Evolutionary conservation across 2,329 filamentous ascomycete species (phyloP).

Genomic region (Xylariaceae sp.): DNA sequence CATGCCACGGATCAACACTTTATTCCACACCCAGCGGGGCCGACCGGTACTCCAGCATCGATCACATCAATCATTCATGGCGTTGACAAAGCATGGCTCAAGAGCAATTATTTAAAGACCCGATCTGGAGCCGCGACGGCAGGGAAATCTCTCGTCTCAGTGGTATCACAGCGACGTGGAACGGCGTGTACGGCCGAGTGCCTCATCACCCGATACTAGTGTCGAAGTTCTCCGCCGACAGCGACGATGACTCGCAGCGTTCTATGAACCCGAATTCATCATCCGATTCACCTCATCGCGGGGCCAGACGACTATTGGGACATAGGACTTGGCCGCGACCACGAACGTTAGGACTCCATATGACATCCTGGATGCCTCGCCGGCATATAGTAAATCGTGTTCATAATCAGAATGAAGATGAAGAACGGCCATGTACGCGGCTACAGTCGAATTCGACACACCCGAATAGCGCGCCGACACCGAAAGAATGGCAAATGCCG

Average conservation of each 20-base stretch:
- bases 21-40: background rate
- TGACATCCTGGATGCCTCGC: constrained; percentile 3
- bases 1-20: background rate
- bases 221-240: constrained; percentile 24
- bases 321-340: constrained; percentile 13
- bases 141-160: constrained; percentile 16
- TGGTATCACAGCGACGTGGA: constrained; percentile 13
- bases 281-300: background rate
- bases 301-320: constrained; percentile 3
- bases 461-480: background rate
- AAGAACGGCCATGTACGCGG: constrained; percentile 11
- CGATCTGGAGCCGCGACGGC: constrained; percentile 23
- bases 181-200: background rate
- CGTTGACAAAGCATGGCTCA: constrained; percentile 15
- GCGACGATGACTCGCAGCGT: constrained; percentile 17
- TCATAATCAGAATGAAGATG: constrained; percentile 5
- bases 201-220: background rate
- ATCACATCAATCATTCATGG: background rate
- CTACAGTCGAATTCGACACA: background rate
- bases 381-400: background rate
- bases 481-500: constrained; percentile 15
- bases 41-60: background rate
- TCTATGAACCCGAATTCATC: constrained; percentile 3
- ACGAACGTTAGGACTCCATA: constrained; percentile 11
- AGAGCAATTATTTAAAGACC: constrained; percentile 20